A percentile compares a stretch with the other conserved stretches of the same genome.
These are phyloP conservation scores for Daldinia decipiens DNA, from an alignment of 495 filamentous ascomycete genomes.

Conservation along the genomic window DNA sequence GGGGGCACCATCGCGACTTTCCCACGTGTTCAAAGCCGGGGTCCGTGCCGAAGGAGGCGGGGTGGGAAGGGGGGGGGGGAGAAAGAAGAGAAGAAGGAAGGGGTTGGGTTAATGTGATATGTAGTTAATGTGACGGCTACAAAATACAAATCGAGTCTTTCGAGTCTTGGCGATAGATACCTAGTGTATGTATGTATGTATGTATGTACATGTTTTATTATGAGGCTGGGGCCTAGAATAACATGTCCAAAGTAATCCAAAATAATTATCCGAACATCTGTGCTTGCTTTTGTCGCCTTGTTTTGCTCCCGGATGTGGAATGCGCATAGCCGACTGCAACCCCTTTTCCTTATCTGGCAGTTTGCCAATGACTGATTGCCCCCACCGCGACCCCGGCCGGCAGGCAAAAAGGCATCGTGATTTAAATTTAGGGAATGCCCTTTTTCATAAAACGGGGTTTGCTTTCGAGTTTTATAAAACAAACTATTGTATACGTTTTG, in stretches of 20 bases:
- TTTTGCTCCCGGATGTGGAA: conserved; percentile 19
- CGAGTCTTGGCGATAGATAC: neutral
- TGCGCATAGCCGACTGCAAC: conserved; percentile 3
- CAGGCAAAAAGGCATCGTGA: conserved; percentile 5
- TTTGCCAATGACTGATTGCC: too few species aligned
- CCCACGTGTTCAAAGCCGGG: conserved; percentile 39
- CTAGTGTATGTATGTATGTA: too few species aligned
- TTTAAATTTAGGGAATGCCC: neutral
- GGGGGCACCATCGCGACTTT: conserved; percentile 30
- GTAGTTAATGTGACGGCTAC: conserved; percentile 7
- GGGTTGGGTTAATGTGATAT: neutral
- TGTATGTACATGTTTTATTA: neutral
- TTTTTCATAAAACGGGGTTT: neutral
- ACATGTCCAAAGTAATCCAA: too few species aligned
- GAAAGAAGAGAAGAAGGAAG: neutral
- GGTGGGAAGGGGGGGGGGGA: neutral
- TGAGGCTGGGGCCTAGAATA: neutral
- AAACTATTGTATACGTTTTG: too few species aligned
- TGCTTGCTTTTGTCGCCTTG: neutral
- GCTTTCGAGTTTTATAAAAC: neutral
- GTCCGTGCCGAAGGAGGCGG: conserved; percentile 18
- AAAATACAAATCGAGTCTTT: neutral
- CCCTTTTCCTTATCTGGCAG: neutral
- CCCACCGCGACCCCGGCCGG: neutral
- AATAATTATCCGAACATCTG: neutral